Evolutionary conservation across 225 moss, liverwort and hornwort species (phyloP).

Genomic region (Marchantia paleacea): DNA sequence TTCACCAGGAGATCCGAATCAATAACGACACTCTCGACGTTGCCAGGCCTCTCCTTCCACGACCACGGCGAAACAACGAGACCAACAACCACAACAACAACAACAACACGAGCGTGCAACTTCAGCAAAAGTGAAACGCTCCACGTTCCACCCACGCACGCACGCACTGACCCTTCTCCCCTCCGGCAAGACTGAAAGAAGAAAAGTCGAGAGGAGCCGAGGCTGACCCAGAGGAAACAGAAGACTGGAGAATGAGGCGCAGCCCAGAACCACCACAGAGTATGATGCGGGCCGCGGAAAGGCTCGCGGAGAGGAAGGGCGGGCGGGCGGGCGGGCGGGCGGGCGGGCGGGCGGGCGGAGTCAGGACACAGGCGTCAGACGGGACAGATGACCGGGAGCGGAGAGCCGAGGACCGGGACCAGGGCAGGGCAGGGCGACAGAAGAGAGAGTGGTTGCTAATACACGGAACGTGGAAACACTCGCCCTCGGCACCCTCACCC

Average conservation of each 20-base stretch:
- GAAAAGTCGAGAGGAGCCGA: not conserved
- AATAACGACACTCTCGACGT: not conserved
- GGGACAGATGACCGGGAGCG: not conserved
- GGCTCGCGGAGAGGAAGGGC: too few species aligned
- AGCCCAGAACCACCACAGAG: not conserved
- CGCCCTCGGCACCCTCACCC: slow-evolving; percentile 1
- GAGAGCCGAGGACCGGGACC: not conserved
- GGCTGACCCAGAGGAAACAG: not conserved
- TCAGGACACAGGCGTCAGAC: not conserved
- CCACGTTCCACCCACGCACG: not conserved
- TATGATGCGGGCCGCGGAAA: not conserved
- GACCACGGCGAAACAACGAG: not conserved
- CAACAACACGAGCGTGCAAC: too few species aligned
- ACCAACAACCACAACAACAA: too few species aligned
- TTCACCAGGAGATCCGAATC: not conserved
- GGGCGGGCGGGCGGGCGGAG: too few species aligned
- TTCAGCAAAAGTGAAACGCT: not conserved
- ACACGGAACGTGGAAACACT: slow-evolving; percentile 5
- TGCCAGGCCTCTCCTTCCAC: not conserved
- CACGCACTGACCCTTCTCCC: not conserved
- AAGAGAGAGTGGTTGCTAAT: not conserved
- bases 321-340: too few species aligned
- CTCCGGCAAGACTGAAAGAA: not conserved
- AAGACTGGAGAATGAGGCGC: not conserved
- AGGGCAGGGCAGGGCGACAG: not conserved